Evolutionary conservation across 163 green algal genomes (phyloP).

Genomic region (Chloromonas sp.): DNA sequence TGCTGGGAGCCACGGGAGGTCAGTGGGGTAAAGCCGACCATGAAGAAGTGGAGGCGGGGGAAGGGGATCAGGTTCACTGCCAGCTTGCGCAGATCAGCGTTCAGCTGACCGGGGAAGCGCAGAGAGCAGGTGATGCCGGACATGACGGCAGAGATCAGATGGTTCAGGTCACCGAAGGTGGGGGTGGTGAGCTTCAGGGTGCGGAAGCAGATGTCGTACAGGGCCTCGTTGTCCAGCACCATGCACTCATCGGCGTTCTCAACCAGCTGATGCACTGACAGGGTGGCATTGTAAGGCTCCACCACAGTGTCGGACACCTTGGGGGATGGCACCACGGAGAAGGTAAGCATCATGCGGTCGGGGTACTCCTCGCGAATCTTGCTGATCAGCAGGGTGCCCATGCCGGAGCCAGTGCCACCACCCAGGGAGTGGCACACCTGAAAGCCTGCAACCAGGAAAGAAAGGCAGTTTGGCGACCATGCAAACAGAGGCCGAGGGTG

Average conservation of each 20-base stretch:
- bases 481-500: too few relatives aligned
- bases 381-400: constrained; percentile 97
- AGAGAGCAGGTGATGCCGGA: constrained; percentile 97
- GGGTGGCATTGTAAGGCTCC: constrained; percentile 90
- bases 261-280: constrained; percentile 93
- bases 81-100: too few relatives aligned
- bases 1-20: too few relatives aligned
- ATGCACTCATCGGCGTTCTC: constrained; percentile 97
- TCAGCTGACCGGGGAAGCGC: background rate
- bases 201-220: constrained; percentile 99
- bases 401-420: constrained; percentile 95
- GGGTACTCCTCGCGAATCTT: constrained; percentile 99
- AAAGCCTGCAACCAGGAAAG: background rate
- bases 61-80: too few relatives aligned
- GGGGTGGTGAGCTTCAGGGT: constrained; percentile 98
- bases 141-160: constrained; percentile 98
- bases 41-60: too few relatives aligned
- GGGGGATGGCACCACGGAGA: constrained; percentile 93
- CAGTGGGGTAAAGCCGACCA: too few relatives aligned
- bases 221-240: constrained; percentile 81
- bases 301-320: constrained; percentile 65
- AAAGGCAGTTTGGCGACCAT: too few relatives aligned
- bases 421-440: constrained; percentile 79
- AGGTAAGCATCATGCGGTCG: constrained; percentile 99
- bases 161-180: constrained; percentile 98